These are phyloP conservation scores for Brassica carinata DNA, from an alignment of 345 rosid genomes.

Conservation along the genomic window DNA sequence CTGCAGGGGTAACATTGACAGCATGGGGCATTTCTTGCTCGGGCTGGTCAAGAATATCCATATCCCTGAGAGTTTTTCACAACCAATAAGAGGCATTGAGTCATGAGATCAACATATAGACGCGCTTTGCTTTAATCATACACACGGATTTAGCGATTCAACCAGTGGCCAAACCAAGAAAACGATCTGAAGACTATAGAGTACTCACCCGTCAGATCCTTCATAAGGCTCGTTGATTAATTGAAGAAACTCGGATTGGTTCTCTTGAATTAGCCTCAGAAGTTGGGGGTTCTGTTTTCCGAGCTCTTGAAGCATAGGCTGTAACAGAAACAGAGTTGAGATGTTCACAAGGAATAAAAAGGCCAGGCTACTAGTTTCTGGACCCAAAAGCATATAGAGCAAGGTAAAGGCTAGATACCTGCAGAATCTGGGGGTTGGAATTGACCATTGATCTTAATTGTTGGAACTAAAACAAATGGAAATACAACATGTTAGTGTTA, in stretches of 20 bases:
- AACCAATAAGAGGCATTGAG: not conserved
- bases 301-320: constrained; percentile 95
- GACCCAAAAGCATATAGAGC: not conserved
- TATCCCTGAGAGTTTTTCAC: constrained; percentile 46
- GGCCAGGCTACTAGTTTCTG: not conserved
- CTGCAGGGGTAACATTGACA: constrained; percentile 34
- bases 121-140: not conserved
- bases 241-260: constrained; percentile 79
- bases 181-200: not conserved
- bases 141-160: constrained; percentile 4
- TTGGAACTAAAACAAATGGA: constrained; percentile 60
- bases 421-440: constrained; percentile 70
- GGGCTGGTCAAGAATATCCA: constrained; percentile 39
- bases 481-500: constrained; percentile 17
- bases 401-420: constrained; percentile 45
- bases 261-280: constrained; percentile 84
- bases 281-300: constrained; percentile 88
- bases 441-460: constrained; percentile 75
- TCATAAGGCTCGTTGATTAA: constrained; percentile 79
- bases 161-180: constrained; percentile 12
- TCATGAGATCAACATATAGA: not conserved
- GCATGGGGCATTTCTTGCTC: constrained; percentile 36
- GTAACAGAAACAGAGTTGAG: constrained; percentile 5
- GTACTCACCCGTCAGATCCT: constrained; percentile 81
- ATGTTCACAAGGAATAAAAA: constrained; percentile 3